Conservation (phyloP, 2,329 filamentous ascomycete species). For the Dryadomyces quercus-mongolicae region DNA sequence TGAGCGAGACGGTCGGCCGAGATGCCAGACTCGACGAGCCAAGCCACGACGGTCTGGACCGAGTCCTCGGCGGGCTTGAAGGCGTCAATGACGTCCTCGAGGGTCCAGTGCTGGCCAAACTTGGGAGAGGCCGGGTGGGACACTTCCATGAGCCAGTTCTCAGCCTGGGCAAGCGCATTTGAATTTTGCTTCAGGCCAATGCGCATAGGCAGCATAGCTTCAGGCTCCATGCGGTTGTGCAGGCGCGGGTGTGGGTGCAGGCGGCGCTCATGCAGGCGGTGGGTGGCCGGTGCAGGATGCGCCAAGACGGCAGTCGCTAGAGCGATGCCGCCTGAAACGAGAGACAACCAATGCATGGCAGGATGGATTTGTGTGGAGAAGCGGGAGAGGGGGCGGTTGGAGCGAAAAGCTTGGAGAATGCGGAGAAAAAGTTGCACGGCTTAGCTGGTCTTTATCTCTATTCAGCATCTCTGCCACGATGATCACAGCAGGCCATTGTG, state of each 20-base stretch:
- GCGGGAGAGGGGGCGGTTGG: no score
- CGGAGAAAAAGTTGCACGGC: no score
- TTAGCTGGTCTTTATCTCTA: no score
- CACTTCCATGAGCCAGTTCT: slow-evolving; percentile 6
- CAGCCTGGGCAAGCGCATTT: not conserved
- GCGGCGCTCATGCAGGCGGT: slow-evolving; percentile 6
- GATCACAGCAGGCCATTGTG: no score
- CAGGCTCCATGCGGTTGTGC: not conserved
- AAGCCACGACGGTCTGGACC: slow-evolving; percentile 19
- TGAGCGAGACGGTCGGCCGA: not conserved
- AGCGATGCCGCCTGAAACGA: not conserved
- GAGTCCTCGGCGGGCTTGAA: slow-evolving; percentile 22
- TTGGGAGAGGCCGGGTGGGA: slow-evolving; percentile 15
- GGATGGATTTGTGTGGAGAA: no score
- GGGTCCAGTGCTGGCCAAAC: slow-evolving; percentile 24
- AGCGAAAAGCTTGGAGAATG: no score
- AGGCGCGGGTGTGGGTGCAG: not conserved
- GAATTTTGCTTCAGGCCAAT: slow-evolving; percentile 4
- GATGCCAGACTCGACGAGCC: slow-evolving; percentile 18
- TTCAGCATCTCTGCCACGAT: no score
- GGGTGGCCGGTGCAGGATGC: not conserved
- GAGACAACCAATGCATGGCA: not conserved
- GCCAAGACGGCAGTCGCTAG: not conserved
- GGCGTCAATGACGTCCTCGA: slow-evolving; percentile 21
- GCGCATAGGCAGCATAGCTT: slow-evolving; percentile 5